phyloP scores from a whole-genome alignment of 1,284 basidiomycete species.

The Pyrrhoderma lamaoense region DNA sequence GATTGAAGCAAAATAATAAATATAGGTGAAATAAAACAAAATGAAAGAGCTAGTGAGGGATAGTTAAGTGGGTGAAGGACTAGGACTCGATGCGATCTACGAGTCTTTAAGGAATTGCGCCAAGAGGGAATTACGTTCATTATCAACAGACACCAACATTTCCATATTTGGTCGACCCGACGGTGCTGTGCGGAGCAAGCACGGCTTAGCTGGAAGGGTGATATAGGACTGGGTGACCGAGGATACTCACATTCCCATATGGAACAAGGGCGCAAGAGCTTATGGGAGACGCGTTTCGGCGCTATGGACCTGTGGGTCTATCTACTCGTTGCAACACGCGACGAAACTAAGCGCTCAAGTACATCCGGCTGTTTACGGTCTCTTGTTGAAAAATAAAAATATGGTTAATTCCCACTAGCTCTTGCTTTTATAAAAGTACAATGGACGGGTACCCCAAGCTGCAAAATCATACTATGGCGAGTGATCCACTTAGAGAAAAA shows the following conservation, averaged over 20 bases:
- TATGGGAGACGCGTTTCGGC: slow-evolving; percentile 5
- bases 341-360: neutral
- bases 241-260: slow-evolving; percentile 5
- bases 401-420: no score
- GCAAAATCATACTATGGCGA: no score
- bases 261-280: neutral
- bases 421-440: no score
- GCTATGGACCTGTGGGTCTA: slow-evolving; percentile 1
- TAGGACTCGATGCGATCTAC: neutral
- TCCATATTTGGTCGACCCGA: slow-evolving; percentile 4
- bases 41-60: neutral
- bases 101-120: slow-evolving; percentile 5
- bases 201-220: neutral
- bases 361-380: no score
- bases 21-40: slow-evolving; percentile 4
- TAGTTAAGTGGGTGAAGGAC: slow-evolving; percentile 4
- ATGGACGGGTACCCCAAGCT: no score
- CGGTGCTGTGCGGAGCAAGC: slow-evolving; percentile 8
- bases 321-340: neutral
- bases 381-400: no score
- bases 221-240: neutral
- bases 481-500: no score
- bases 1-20: slow-evolving; percentile 10
- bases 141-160: slow-evolving; percentile 2
- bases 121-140: slow-evolving; percentile 2